Percentiles rank a stretch among this genome's conserved stretches.
phyloP scores from a whole-genome alignment of 108 stramenopile genomes.

The Cyclotella sp. region DNA sequence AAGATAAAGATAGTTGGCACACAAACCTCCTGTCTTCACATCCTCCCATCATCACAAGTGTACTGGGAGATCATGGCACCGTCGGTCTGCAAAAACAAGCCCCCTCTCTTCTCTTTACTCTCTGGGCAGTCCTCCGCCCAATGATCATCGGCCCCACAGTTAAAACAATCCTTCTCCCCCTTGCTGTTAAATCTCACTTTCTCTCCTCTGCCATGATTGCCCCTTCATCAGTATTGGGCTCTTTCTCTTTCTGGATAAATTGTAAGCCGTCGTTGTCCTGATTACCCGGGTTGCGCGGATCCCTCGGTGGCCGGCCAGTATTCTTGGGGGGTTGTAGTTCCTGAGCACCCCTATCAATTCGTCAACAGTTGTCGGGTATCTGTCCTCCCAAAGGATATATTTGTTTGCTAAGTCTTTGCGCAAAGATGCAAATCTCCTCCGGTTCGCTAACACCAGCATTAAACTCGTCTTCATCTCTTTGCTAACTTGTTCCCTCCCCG shows the following conservation, averaged over 20 bases:
- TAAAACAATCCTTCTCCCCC: too few species aligned
- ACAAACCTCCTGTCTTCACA: too few species aligned
- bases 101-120: too few species aligned
- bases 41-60: too few species aligned
- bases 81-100: too few species aligned
- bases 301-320: background rate
- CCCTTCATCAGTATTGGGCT: background rate
- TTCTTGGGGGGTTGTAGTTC: background rate
- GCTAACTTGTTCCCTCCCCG: background rate
- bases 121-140: too few species aligned
- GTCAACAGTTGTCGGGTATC: background rate
- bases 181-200: too few species aligned
- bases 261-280: background rate
- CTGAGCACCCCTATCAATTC: background rate
- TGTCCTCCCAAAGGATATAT: background rate
- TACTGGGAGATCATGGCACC: too few species aligned
- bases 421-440: background rate
- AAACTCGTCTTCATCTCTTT: background rate
- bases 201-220: conserved; percentile 8
- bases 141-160: too few species aligned
- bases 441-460: background rate
- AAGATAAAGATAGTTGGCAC: too few species aligned
- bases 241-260: conserved; percentile 17
- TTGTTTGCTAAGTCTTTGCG: background rate
- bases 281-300: too few species aligned